phyloP scores from a whole-genome alignment of 208 protist genomes.

The Leptomonas pyrrhocoris region DNA sequence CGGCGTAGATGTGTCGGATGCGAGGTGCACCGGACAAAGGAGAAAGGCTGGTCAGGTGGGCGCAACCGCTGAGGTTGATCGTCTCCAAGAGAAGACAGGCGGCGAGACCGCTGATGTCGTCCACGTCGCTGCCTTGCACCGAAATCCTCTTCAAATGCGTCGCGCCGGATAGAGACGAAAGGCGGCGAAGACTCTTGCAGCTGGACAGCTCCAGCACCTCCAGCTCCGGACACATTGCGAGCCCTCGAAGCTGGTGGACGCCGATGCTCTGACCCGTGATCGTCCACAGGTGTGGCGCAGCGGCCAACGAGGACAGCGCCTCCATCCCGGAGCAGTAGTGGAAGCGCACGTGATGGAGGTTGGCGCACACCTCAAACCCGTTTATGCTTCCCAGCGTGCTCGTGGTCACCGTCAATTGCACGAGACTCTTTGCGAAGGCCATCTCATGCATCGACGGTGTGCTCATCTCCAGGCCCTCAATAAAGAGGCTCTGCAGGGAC shows the following conservation, averaged over 20 bases:
- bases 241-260: neutral
- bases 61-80: conserved; percentile 6
- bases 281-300: neutral
- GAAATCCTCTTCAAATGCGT: neutral
- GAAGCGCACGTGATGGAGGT: conserved; percentile 5
- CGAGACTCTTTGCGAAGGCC: neutral
- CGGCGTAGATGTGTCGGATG: neutral
- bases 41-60: neutral
- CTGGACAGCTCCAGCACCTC: conserved; percentile 6
- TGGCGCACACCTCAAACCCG: conserved; percentile 3
- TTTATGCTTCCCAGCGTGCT: conserved; percentile 1
- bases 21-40: conserved; percentile 1
- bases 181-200: conserved; percentile 13
- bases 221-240: conserved; percentile 3
- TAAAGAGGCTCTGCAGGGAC: neutral
- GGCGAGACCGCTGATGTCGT: conserved; percentile 13
- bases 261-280: neutral
- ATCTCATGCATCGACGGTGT: conserved; percentile 1
- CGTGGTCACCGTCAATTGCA: conserved; percentile 1
- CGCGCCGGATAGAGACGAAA: neutral
- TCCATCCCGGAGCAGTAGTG: conserved; percentile 9
- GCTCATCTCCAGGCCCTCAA: conserved; percentile 9
- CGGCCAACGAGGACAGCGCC: neutral
- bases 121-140: conserved; percentile 7
- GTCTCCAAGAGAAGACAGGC: neutral